A percentile compares a stretch with the other conserved stretches of the same genome.
These are phyloP conservation scores for Trichoderma harzianum DNA, from an alignment of 2,329 filamentous ascomycete species.

Conservation along the genomic window DNA sequence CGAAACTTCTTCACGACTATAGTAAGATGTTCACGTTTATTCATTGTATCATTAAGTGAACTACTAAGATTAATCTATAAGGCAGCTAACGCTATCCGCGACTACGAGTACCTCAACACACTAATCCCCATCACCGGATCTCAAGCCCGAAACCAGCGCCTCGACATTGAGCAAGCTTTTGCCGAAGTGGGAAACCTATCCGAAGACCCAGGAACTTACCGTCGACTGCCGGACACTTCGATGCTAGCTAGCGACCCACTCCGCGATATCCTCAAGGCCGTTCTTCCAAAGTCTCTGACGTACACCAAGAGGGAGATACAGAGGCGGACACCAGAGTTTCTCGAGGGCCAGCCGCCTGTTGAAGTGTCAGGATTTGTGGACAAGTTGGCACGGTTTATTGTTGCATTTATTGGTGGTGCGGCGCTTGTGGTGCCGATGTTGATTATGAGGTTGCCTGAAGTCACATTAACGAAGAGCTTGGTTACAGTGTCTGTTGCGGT, in stretches of 20 bases:
- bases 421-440: neutral
- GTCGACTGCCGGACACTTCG: neutral
- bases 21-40: neutral
- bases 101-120: neutral
- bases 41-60: neutral
- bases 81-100: neutral
- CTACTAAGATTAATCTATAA: neutral
- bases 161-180: neutral
- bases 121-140: neutral
- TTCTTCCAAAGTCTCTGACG: neutral
- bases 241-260: neutral
- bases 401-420: neutral
- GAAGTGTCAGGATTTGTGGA: neutral
- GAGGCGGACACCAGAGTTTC: neutral
- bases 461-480: neutral
- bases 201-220: neutral
- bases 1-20: neutral
- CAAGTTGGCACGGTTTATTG: neutral
- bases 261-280: neutral
- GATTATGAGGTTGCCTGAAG: neutral
- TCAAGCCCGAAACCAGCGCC: neutral
- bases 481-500: neutral
- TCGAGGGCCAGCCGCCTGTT: neutral
- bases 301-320: neutral
- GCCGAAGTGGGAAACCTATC: neutral